Conservation (phyloP, 257 asterid species). For the Dorcoceras hygrometricum region DNA sequence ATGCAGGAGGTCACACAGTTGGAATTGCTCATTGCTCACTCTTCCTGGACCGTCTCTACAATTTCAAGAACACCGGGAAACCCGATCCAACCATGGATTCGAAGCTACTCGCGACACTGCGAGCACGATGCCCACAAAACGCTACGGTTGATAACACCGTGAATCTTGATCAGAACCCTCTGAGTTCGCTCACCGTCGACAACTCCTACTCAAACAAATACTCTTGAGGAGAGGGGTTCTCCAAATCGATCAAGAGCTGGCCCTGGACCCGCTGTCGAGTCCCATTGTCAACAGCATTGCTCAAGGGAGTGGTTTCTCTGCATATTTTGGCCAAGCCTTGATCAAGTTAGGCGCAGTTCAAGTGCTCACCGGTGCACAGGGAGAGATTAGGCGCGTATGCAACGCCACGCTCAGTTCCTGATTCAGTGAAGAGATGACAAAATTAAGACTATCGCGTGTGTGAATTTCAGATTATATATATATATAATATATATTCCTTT, state of each 20-base stretch:
- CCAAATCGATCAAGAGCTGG: constrained; percentile 56
- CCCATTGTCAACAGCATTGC: constrained; percentile 35
- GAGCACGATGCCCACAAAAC: constrained; percentile 36
- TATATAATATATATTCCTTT: no score
- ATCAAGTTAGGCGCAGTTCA: constrained; percentile 48
- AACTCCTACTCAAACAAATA: constrained; percentile 47
- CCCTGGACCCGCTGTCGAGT: constrained; percentile 38
- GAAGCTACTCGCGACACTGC: constrained; percentile 23
- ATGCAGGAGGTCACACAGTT: constrained; percentile 63
- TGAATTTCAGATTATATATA: no score
- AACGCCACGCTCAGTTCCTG: constrained; percentile 12
- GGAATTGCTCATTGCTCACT: constrained; percentile 59
- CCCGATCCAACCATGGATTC: constrained; percentile 55
- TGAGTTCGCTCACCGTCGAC: constrained; percentile 39
- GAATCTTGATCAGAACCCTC: constrained; percentile 50
- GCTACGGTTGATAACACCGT: constrained; percentile 26
- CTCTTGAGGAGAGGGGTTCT: constrained; percentile 43
- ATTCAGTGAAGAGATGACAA: not conserved
- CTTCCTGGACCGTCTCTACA: constrained; percentile 48
- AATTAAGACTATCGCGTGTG: not conserved
- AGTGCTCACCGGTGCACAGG: constrained; percentile 43
- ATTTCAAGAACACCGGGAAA: constrained; percentile 37
- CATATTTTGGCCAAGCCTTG: constrained; percentile 56
- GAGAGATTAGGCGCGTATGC: constrained; percentile 49
- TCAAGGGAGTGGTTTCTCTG: constrained; percentile 28